A percentile compares a stretch with the other conserved stretches of the same genome.
Evolutionary conservation across 768 basidiomycete species (phyloP).

Genomic region (Russula abietina): DNA sequence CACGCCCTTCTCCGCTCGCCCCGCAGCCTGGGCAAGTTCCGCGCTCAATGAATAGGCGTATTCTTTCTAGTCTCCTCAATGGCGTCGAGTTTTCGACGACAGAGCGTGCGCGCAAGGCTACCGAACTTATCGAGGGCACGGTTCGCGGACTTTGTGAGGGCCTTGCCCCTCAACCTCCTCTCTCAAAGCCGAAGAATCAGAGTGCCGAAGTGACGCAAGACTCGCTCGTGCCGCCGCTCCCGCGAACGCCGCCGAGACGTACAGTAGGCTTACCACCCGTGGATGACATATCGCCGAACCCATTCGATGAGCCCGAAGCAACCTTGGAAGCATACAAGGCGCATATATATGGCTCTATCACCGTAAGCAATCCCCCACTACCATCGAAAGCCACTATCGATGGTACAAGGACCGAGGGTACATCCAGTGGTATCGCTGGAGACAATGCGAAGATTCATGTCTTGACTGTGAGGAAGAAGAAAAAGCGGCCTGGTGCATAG

Average conservation of each 20-base stretch:
- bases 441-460: slow-evolving; percentile 43
- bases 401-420: slow-evolving; percentile 15
- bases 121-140: slow-evolving; percentile 61
- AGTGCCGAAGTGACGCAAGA: background rate
- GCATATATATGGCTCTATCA: slow-evolving; percentile 53
- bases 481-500: slow-evolving; percentile 29
- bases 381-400: slow-evolving; percentile 27
- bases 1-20: slow-evolving; percentile 35
- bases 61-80: slow-evolving; percentile 61
- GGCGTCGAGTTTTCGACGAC: slow-evolving; percentile 72
- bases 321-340: slow-evolving; percentile 55
- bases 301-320: slow-evolving; percentile 59
- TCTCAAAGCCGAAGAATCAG: slow-evolving; percentile 14
- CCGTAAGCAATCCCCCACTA: slow-evolving; percentile 44
- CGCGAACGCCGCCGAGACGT: slow-evolving; percentile 45
- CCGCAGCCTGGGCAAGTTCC: slow-evolving; percentile 57
- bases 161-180: slow-evolving; percentile 30
- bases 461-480: slow-evolving; percentile 53
- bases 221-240: slow-evolving; percentile 37
- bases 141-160: slow-evolving; percentile 71
- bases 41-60: slow-evolving; percentile 58
- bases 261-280: slow-evolving; percentile 29
- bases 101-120: slow-evolving; percentile 60
- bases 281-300: slow-evolving; percentile 55
- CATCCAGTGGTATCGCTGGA: slow-evolving; percentile 19